Evolutionary conservation across 106 monocot species (phyloP).

Genomic region (Dioscorea alata): DNA sequence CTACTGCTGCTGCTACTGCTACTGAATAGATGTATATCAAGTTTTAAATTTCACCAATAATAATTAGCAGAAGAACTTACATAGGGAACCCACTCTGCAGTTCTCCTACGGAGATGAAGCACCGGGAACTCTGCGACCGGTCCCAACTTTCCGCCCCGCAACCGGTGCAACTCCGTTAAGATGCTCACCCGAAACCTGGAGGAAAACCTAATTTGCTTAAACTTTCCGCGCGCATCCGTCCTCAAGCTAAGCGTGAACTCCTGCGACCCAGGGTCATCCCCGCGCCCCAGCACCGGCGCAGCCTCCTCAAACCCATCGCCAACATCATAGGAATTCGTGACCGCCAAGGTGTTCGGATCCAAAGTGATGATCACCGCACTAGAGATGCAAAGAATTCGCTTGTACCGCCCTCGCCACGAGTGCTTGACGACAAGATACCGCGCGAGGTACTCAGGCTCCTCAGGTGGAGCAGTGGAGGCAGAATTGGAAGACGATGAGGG

Average conservation of each 20-base stretch:
- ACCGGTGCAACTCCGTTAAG: slow-evolving; percentile 71
- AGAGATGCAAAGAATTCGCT: slow-evolving; percentile 82
- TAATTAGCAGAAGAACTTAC: slow-evolving; percentile 32
- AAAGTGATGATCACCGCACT: slow-evolving; percentile 53
- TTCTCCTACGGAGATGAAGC: slow-evolving; percentile 72
- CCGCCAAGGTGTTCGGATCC: slow-evolving; percentile 66
- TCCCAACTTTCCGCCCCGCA: slow-evolving; percentile 35
- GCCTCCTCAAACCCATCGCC: slow-evolving; percentile 61
- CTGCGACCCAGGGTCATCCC: slow-evolving; percentile 36
- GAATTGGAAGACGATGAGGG: slow-evolving; percentile 16
- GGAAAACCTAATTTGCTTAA: slow-evolving; percentile 74
- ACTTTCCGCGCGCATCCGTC: slow-evolving; percentile 83
- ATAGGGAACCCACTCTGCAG: slow-evolving; percentile 76
- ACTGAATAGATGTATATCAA: too few relatives aligned
- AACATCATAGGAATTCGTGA: slow-evolving; percentile 83
- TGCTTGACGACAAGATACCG: slow-evolving; percentile 90
- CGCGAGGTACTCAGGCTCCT: slow-evolving; percentile 91
- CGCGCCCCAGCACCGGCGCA: slow-evolving; percentile 56
- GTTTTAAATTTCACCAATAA: background rate
- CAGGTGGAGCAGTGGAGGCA: slow-evolving; percentile 23
- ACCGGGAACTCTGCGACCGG: slow-evolving; percentile 63
- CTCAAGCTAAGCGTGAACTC: slow-evolving; percentile 81
- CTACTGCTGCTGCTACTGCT: too few relatives aligned
- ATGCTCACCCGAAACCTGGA: slow-evolving; percentile 65
- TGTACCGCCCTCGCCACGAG: slow-evolving; percentile 96